Conservation (phyloP, 768 basidiomycete genomes). For the Macrolepiota albuminosa region DNA sequence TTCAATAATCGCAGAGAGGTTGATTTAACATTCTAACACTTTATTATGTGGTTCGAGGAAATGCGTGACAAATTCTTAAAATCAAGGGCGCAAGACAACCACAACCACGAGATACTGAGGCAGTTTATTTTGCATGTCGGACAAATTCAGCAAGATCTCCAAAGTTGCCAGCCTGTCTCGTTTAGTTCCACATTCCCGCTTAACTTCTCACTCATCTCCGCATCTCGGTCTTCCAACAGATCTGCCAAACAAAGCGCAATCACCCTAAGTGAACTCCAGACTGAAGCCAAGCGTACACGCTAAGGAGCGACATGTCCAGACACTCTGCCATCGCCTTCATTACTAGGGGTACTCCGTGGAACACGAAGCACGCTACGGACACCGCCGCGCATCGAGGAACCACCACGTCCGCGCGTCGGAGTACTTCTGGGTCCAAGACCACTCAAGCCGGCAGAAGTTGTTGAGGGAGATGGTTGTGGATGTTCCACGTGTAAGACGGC, state of each 20-base stretch:
- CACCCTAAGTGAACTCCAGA: neutral
- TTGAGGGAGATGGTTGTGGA: neutral
- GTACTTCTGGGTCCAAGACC: neutral
- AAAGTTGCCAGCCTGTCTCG: too few relatives aligned
- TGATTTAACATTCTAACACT: too few relatives aligned
- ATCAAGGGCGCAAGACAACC: too few relatives aligned
- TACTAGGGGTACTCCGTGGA: neutral
- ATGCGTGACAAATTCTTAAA: too few relatives aligned
- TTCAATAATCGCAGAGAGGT: too few relatives aligned
- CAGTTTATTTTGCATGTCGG: too few relatives aligned
- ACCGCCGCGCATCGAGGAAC: neutral
- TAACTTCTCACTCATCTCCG: neutral
- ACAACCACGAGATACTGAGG: too few relatives aligned
- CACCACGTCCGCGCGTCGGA: neutral
- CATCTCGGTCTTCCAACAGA: neutral
- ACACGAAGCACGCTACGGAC: neutral
- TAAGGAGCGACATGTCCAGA: neutral
- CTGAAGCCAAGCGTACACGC: neutral
- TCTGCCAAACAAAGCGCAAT: neutral
- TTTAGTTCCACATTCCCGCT: too few relatives aligned
- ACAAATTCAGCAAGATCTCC: too few relatives aligned
- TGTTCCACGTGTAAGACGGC: neutral
- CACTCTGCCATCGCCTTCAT: neutral
- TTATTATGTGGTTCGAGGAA: too few relatives aligned
- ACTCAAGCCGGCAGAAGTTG: neutral